Base-by-base conservation (phyloP, 768 basidiomycete species). In the Daedaleopsis nitida region DNA sequence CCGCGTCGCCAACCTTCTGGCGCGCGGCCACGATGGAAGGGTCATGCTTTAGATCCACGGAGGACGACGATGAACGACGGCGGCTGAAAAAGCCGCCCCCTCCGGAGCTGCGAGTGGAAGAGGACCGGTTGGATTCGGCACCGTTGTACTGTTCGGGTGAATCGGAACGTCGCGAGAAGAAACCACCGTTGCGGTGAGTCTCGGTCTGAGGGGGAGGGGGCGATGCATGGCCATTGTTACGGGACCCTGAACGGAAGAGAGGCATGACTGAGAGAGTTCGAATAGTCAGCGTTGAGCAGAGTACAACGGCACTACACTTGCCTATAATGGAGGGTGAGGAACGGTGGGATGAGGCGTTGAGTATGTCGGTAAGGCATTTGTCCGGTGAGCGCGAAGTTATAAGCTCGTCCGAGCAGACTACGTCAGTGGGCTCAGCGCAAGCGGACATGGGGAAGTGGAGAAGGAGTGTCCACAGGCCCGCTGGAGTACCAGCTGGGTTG, bases 1-100 rank as follows among this genome's bases (percentile, higher is more conserved):
- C 80, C 1, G 85, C 85, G 35, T 80, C 76, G 0, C 77, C 63
- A 17, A 85, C 78, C 64, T 81, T 84, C 65, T 81, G 73, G 47
- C 81, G 81, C 9, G 83, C 86, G 5, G 70, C 66, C 9, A 74
- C 51, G 62, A 87, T 82, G 32, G 73, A 72, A 8, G 83, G 81
- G 62, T 86, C 85, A 42, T 70, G 59, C 34, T 63, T 65, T 51
- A 74, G 64, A 51, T 57, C 55, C 42, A 49, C n/a, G 21, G 57
- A 56, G 60, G 34, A 52, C 14, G 75, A 68, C 5, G 64, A 65
- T 19, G 70, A 66, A 34, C 71, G 67, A 47, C 70, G 72, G 32
- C 69, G 67, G 19, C 68, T 52, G 57, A 72, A 74, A 52, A 67
- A 65, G 39, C 65, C 65, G 39, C 42, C 38, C 14, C 64, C 62